A percentile compares a stretch with the other conserved stretches of the same genome.
Conservation (phyloP, 257 asterid genomes). For the Anisodus tanguticus region DNA sequence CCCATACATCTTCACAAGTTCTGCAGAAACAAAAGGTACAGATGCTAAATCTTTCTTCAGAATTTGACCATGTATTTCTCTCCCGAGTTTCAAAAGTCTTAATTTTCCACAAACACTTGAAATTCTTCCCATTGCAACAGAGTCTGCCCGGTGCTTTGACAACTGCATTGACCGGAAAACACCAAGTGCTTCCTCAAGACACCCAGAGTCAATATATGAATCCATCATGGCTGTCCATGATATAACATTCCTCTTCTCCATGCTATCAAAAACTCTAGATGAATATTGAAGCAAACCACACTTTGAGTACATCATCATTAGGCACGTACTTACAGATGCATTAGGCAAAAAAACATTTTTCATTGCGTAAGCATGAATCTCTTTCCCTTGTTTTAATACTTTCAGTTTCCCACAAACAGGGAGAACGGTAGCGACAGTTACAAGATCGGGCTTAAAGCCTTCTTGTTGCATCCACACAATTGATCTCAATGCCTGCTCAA, state of each 20-base stretch:
- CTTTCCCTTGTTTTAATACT: constrained; percentile 76
- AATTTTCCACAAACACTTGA: constrained; percentile 60
- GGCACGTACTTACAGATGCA: constrained; percentile 69
- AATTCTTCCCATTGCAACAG: constrained; percentile 71
- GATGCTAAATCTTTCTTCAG: constrained; percentile 59
- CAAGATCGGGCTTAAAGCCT: constrained; percentile 84
- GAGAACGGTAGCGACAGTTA: constrained; percentile 80
- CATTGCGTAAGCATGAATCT: constrained; percentile 69
- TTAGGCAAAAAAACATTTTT: constrained; percentile 59
- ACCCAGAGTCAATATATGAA: constrained; percentile 56
- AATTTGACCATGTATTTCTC: constrained; percentile 76
- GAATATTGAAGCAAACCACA: constrained; percentile 62
- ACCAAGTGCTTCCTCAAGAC: constrained; percentile 57
- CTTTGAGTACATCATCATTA: constrained; percentile 91
- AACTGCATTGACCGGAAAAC: constrained; percentile 76
- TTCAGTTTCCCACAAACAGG: constrained; percentile 82
- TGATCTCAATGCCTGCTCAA: constrained; percentile 81
- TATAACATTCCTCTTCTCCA: constrained; percentile 75
- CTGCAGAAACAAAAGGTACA: constrained; percentile 73
- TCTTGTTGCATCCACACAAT: constrained; percentile 95
- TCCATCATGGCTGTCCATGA: constrained; percentile 96
- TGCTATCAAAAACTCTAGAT: constrained; percentile 54
- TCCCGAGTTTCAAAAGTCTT: constrained; percentile 57
- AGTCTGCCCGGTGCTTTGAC: constrained; percentile 85
- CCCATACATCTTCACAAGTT: constrained; percentile 80